These are phyloP conservation scores for Gossypium longicalyx DNA, from an alignment of 345 rosid species.

Conservation along the genomic window DNA sequence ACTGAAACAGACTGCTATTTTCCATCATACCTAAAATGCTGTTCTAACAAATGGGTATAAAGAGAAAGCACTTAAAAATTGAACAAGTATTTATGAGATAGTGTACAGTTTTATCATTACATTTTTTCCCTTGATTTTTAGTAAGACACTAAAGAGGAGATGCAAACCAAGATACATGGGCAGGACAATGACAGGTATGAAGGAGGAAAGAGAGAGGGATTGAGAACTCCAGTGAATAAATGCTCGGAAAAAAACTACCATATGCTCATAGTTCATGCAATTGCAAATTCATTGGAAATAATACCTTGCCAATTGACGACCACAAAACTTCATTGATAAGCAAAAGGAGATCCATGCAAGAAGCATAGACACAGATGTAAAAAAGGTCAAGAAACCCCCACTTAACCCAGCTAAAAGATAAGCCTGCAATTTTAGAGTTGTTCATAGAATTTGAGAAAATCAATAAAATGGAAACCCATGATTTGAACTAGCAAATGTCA, in stretches of 20 bases:
- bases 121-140: neutral
- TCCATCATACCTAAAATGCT: neutral
- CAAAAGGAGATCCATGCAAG: conserved; percentile 69
- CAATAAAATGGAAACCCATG: neutral
- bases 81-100: neutral
- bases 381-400: conserved; percentile 85
- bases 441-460: neutral
- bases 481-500: neutral
- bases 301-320: conserved; percentile 57
- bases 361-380: conserved; percentile 59
- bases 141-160: neutral
- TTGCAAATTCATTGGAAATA: conserved; percentile 6
- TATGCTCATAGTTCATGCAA: neutral
- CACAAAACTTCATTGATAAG: conserved; percentile 42
- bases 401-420: conserved; percentile 69
- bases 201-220: neutral
- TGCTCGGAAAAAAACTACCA: neutral
- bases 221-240: neutral
- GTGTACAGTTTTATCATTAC: neutral
- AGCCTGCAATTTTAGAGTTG: conserved; percentile 51
- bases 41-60: neutral
- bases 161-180: neutral
- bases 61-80: neutral
- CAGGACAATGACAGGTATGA: neutral
- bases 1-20: neutral